Evolutionary conservation across 2,329 filamentous ascomycete genomes (phyloP).

Genomic region (Neonectria hederae): DNA sequence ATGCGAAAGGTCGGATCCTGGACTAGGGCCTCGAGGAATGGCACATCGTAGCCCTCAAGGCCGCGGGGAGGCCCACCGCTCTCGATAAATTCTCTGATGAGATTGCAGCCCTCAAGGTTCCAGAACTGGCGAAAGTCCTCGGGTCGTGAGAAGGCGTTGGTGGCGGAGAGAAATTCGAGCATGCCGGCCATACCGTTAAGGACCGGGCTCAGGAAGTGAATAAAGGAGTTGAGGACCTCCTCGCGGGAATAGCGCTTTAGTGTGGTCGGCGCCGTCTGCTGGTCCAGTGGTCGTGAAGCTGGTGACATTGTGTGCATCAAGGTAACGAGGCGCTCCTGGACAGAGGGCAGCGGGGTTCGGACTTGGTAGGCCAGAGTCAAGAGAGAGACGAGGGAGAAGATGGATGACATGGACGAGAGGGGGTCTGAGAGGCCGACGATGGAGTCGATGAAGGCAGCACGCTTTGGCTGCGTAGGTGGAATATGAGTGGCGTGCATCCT

Average conservation of each 20-base stretch:
- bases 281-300: slow-evolving; percentile 24
- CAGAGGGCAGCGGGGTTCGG: slow-evolving; percentile 37
- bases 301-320: slow-evolving; percentile 47
- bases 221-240: slow-evolving; percentile 46
- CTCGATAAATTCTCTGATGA: slow-evolving; percentile 47
- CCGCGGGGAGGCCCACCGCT: slow-evolving; percentile 37
- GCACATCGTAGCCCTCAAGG: slow-evolving; percentile 40
- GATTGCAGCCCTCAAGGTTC: slow-evolving; percentile 46
- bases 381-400: slow-evolving; percentile 47
- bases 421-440: slow-evolving; percentile 45
- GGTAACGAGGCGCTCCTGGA: slow-evolving; percentile 46
- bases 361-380: slow-evolving; percentile 47
- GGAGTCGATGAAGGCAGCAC: slow-evolving; percentile 41
- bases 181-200: slow-evolving; percentile 49
- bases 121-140: slow-evolving; percentile 49
- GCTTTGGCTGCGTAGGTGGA: slow-evolving; percentile 32
- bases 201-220: slow-evolving; percentile 45
- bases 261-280: slow-evolving; percentile 1
- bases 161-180: slow-evolving; percentile 44
- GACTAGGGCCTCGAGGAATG: slow-evolving; percentile 40
- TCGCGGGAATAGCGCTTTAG: slow-evolving; percentile 34
- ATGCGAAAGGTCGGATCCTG: slow-evolving; percentile 40
- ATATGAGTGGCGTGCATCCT: slow-evolving; percentile 38
- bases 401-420: slow-evolving; percentile 44
- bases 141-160: slow-evolving; percentile 46